Conservation (phyloP, 352 stramenopile species). For the Phytophthora boehmeriae region DNA sequence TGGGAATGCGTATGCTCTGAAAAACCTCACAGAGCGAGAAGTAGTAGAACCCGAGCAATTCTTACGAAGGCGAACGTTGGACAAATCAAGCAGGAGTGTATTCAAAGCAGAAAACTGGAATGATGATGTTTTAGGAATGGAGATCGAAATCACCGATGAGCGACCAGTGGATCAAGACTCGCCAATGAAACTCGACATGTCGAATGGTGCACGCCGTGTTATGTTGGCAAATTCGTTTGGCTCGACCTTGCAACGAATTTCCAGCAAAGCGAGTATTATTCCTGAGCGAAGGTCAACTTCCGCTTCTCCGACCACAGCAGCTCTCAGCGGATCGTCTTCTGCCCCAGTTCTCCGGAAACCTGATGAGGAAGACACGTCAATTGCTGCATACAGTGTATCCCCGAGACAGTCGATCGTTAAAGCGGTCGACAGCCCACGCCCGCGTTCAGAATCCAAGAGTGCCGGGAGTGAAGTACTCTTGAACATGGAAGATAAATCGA, state of each 20-base stretch:
- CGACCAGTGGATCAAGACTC: slow-evolving; percentile 29
- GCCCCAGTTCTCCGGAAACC: slow-evolving; percentile 18
- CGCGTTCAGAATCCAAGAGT: slow-evolving; percentile 4
- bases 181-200: slow-evolving; percentile 14
- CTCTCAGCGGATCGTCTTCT: slow-evolving; percentile 20
- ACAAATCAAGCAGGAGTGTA: slow-evolving; percentile 37
- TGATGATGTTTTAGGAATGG: slow-evolving; percentile 50
- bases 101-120: slow-evolving; percentile 47
- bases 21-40: slow-evolving; percentile 12
- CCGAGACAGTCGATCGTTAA: slow-evolving; percentile 2
- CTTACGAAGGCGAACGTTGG: slow-evolving; percentile 41
- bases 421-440: neutral
- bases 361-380: neutral
- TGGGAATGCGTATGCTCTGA: slow-evolving; percentile 31
- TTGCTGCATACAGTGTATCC: neutral
- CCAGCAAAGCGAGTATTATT: neutral
- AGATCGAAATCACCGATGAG: slow-evolving; percentile 62
- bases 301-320: slow-evolving; percentile 4
- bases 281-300: slow-evolving; percentile 8
- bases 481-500: neutral
- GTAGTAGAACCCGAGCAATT: slow-evolving; percentile 59
- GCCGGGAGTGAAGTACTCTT: neutral
- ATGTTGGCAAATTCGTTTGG: slow-evolving; percentile 18
- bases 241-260: slow-evolving; percentile 12
- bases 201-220: slow-evolving; percentile 22